Conservation (phyloP, 2,329 filamentous ascomycete species). For the Diaporthe citri region DNA sequence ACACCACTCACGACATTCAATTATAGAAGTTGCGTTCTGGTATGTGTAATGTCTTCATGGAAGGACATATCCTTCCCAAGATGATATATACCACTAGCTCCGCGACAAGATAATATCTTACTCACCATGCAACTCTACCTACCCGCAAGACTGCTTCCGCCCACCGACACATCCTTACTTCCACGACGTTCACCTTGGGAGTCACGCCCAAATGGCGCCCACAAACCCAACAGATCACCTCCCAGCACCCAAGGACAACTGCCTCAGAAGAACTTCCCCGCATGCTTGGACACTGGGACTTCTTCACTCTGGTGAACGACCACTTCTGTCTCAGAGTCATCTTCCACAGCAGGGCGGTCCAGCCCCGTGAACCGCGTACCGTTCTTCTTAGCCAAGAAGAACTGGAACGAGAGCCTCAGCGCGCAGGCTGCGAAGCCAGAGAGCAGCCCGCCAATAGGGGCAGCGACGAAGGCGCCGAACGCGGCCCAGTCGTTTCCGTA, state of each 20-base stretch:
- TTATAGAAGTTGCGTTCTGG: not conserved
- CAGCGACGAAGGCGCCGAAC: conserved; percentile 86
- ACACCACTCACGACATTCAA: not conserved
- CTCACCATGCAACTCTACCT: not conserved
- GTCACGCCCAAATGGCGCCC: not conserved
- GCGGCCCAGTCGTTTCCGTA: conserved; percentile 84
- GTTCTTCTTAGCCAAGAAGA: conserved; percentile 65
- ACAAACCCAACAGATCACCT: not conserved
- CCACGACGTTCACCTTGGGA: not conserved
- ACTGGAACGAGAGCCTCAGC: conserved; percentile 71
- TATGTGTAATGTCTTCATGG: not conserved
- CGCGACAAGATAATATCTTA: not conserved
- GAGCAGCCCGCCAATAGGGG: conserved; percentile 79
- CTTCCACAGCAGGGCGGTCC: conserved; percentile 62
- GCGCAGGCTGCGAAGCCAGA: conserved; percentile 76
- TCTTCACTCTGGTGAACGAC: conserved; percentile 46
- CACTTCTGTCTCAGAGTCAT: conserved; percentile 29
- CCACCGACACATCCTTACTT: not conserved
- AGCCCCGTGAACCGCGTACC: conserved; percentile 76
- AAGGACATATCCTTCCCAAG: not conserved
- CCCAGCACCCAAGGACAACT: conserved; percentile 34
- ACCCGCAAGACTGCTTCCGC: not conserved
- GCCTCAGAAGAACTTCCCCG: conserved; percentile 67
- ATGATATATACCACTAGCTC: not conserved
- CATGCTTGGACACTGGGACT: conserved; percentile 48